phyloP scores from a whole-genome alignment of 257 asterid genomes.

The Fraxinus quadrangulata region DNA sequence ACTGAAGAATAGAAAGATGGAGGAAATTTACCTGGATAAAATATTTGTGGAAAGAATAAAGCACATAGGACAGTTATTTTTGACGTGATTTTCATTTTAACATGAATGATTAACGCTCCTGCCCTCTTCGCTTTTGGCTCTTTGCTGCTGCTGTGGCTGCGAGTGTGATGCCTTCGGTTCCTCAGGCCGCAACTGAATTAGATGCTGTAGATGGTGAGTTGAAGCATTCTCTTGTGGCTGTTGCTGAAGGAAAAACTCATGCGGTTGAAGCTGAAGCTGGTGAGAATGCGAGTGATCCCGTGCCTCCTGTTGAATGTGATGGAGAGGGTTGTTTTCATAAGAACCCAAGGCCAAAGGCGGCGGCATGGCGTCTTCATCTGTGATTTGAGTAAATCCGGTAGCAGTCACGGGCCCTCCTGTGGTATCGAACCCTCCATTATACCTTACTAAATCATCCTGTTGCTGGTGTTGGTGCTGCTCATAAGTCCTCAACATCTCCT shows the following conservation, averaged over 20 bases:
- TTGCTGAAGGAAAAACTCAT: slow-evolving; percentile 33
- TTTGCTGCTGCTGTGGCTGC: slow-evolving; percentile 22
- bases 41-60: slow-evolving; percentile 33
- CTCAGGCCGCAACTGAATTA: slow-evolving; percentile 21
- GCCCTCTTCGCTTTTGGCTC: slow-evolving; percentile 61
- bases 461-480: slow-evolving; percentile 37
- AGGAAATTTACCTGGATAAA: slow-evolving; percentile 48
- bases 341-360: slow-evolving; percentile 64
- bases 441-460: slow-evolving; percentile 41
- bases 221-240: slow-evolving; percentile 39
- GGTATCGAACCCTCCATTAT: slow-evolving; percentile 50
- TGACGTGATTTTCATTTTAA: slow-evolving; percentile 24
- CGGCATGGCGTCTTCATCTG: slow-evolving; percentile 22
- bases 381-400: slow-evolving; percentile 52
- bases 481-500: slow-evolving; percentile 38
- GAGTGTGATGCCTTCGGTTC: slow-evolving; percentile 23
- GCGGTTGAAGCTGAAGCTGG: not conserved
- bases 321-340: slow-evolving; percentile 38
- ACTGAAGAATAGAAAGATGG: slow-evolving; percentile 5
- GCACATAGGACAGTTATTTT: slow-evolving; percentile 25
- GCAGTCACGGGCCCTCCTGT: slow-evolving; percentile 38
- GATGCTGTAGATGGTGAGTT: slow-evolving; percentile 31
- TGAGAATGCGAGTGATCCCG: slow-evolving; percentile 11
- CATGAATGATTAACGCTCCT: slow-evolving; percentile 50
- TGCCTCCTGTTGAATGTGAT: slow-evolving; percentile 37